phyloP scores from a whole-genome alignment of 352 stramenopile species.

The Phytophthora vignae region DNA sequence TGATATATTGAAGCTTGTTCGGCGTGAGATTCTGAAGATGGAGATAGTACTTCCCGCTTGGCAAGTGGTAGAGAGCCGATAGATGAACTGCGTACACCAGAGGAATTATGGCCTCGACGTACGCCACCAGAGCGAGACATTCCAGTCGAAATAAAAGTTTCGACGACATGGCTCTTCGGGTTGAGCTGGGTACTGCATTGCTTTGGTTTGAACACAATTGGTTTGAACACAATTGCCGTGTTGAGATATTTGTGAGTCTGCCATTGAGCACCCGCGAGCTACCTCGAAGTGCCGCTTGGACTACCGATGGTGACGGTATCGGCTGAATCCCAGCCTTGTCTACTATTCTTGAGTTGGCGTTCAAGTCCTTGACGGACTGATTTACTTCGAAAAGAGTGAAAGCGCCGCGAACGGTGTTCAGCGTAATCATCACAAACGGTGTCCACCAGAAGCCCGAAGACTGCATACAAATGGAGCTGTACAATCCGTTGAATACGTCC shows the following conservation, averaged over 20 bases:
- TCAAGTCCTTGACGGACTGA: not conserved
- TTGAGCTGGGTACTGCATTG: not conserved
- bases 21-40: not conserved
- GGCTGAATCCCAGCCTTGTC: not conserved
- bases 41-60: conserved; percentile 10
- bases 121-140: not conserved
- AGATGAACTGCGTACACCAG: conserved; percentile 1
- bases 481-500: conserved; percentile 19
- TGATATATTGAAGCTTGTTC: not conserved
- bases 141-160: not conserved
- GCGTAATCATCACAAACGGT: conserved; percentile 1
- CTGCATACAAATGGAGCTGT: conserved; percentile 10
- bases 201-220: not conserved
- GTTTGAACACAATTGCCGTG: not conserved
- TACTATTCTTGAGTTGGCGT: not conserved
- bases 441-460: conserved; percentile 9
- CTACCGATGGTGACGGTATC: not conserved
- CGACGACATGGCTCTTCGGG: not conserved
- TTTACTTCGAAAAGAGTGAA: conserved; percentile 9
- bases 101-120: not conserved
- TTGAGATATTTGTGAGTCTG: not conserved
- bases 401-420: not conserved
- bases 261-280: not conserved
- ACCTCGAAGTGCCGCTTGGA: not conserved
- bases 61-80: not conserved